A percentile compares a stretch with the other conserved stretches of the same genome.
Conservation (phyloP, 2,329 filamentous ascomycete species). For the Calonectria hongkongensis region DNA sequence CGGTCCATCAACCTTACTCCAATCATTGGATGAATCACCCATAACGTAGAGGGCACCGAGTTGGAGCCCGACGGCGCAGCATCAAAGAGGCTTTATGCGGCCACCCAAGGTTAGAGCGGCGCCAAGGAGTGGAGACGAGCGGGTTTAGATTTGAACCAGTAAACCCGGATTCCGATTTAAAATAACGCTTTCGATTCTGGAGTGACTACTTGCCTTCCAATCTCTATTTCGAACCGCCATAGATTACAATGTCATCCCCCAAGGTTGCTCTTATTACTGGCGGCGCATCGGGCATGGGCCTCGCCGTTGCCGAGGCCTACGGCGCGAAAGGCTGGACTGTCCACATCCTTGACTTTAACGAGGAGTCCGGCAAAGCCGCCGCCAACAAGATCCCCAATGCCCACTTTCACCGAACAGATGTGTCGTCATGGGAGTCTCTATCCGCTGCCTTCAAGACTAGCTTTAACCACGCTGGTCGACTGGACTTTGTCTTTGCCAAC, state of each 20-base stretch:
- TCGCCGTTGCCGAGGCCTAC: conserved; percentile 48
- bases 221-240: background rate
- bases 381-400: background rate
- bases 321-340: conserved; percentile 40
- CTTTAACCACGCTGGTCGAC: conserved; percentile 57
- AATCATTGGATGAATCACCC: too few species aligned
- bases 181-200: background rate
- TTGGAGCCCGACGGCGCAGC: background rate
- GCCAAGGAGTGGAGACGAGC: conserved; percentile 1
- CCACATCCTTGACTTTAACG: conserved; percentile 49
- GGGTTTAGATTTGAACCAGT: background rate
- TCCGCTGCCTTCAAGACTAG: conserved; percentile 59
- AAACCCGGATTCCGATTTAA: background rate
- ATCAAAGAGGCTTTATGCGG: background rate
- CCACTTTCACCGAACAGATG: conserved; percentile 26
- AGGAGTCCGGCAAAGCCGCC: conserved; percentile 39
- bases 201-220: too few species aligned
- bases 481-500: conserved; percentile 71
- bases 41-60: background rate
- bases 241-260: conserved; percentile 6
- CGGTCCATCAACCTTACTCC: too few species aligned
- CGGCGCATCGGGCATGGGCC: conserved; percentile 47
- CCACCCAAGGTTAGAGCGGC: background rate
- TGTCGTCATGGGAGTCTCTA: conserved; percentile 37
- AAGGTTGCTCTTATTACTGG: conserved; percentile 50